Percentiles rank a stretch among this genome's conserved stretches.
Evolutionary conservation across 1,284 basidiomycete species (phyloP).

Genomic region (Hymenochaete sp.): DNA sequence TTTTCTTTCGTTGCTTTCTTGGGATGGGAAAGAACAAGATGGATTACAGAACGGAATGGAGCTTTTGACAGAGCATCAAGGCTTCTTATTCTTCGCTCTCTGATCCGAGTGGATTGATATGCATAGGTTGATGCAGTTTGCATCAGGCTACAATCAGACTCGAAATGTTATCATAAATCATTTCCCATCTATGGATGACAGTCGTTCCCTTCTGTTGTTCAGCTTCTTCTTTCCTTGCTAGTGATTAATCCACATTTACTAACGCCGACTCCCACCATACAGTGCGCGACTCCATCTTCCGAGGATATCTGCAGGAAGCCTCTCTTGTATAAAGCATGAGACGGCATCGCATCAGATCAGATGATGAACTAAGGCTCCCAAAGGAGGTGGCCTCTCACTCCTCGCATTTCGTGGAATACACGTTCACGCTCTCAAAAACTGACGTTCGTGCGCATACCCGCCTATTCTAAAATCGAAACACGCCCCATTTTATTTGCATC

Average conservation of each 20-base stretch:
- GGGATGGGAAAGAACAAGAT: neutral
- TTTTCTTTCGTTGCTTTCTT: constrained; percentile 1
- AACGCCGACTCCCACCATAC: constrained; percentile 12
- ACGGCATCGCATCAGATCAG: no score
- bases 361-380: no score
- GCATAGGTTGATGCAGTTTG: neutral
- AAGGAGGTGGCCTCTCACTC: no score
- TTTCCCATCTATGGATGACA: neutral
- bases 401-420: no score
- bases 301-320: constrained; percentile 62
- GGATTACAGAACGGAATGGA: neutral
- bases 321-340: constrained; percentile 51
- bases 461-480: no score
- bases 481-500: no score
- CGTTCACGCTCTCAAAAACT: no score
- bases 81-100: neutral
- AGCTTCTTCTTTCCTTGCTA: neutral
- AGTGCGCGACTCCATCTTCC: constrained; percentile 68
- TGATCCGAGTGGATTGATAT: neutral
- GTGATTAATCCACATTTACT: neutral
- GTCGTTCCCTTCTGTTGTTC: neutral
- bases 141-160: neutral
- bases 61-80: neutral
- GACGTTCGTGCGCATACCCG: no score
- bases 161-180: neutral